A percentile compares a stretch with the other conserved stretches of the same genome.
Conservation (phyloP, 2,329 filamentous ascomycete genomes). For the Colletotrichum sp. region DNA sequence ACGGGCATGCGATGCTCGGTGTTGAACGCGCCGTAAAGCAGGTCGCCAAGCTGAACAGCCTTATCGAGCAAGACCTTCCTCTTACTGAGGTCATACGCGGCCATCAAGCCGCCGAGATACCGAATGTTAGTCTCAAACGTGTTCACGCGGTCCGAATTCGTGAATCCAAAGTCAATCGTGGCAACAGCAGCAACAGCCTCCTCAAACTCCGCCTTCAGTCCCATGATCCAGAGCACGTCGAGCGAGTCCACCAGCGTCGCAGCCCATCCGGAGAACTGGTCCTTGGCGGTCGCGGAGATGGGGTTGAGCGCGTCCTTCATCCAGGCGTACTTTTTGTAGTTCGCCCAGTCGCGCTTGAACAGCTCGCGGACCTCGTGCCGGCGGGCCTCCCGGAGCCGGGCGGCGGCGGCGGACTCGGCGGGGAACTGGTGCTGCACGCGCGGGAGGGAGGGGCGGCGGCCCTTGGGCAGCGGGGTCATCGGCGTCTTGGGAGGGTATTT, state of each 20-base stretch:
- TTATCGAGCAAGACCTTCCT: conserved; percentile 62
- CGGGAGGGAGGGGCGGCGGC: conserved; percentile 28
- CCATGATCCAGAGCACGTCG: conserved; percentile 62
- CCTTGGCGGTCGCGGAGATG: conserved; percentile 39
- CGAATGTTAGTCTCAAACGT: conserved; percentile 76
- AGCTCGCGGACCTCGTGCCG: conserved; percentile 37
- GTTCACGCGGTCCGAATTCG: conserved; percentile 47
- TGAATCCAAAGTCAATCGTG: conserved; percentile 52
- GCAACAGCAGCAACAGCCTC: conserved; percentile 49
- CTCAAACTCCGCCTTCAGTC: conserved; percentile 53
- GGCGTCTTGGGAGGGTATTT: conserved; percentile 27
- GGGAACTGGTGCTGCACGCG: conserved; percentile 39
- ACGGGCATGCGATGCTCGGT: conserved; percentile 70
- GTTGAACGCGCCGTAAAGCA: conserved; percentile 71
- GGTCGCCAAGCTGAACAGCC: conserved; percentile 66
- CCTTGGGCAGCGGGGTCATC: conserved; percentile 28
- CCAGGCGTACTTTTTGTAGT: conserved; percentile 52
- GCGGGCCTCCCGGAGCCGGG: conserved; percentile 31
- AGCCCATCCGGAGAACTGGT: conserved; percentile 52
- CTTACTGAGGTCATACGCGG: conserved; percentile 71
- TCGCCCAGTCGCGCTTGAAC: conserved; percentile 43
- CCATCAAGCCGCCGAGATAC: conserved; percentile 72
- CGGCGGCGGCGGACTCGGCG: conserved; percentile 25
- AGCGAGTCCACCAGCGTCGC: conserved; percentile 51
- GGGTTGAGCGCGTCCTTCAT: conserved; percentile 51